phyloP scores from a whole-genome alignment of 2,329 filamentous ascomycete genomes.

The Apiospora arundinis region DNA sequence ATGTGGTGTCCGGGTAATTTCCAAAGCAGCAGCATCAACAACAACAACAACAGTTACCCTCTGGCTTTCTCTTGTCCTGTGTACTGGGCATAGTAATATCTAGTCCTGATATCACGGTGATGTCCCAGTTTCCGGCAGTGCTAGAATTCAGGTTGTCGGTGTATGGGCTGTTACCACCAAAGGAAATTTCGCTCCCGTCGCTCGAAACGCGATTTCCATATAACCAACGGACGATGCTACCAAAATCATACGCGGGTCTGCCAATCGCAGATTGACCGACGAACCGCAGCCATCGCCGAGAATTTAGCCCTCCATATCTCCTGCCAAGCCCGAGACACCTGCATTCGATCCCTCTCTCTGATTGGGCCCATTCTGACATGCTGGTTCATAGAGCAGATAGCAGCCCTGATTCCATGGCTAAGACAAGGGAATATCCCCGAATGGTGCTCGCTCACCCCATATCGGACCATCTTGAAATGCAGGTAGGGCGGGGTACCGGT shows the following conservation, averaged over 20 bases:
- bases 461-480: background rate
- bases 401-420: background rate
- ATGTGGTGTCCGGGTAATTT: background rate
- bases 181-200: background rate
- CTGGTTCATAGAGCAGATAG: background rate
- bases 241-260: background rate
- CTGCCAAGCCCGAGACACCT: background rate
- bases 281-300: background rate
- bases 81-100: background rate
- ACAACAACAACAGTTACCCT: background rate
- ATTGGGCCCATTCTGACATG: background rate
- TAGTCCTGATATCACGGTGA: background rate
- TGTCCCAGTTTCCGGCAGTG: no score
- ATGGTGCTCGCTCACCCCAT: background rate
- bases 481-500: background rate
- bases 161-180: background rate
- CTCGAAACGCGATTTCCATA: background rate
- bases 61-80: background rate
- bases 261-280: background rate
- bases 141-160: background rate
- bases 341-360: background rate
- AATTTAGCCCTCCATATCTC: conserved; percentile 10
- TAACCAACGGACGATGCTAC: background rate
- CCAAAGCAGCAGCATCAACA: background rate
- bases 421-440: background rate